Evolutionary conservation across 176 grass and related monocot species (phyloP).

Genomic region (Avena eriantha): DNA sequence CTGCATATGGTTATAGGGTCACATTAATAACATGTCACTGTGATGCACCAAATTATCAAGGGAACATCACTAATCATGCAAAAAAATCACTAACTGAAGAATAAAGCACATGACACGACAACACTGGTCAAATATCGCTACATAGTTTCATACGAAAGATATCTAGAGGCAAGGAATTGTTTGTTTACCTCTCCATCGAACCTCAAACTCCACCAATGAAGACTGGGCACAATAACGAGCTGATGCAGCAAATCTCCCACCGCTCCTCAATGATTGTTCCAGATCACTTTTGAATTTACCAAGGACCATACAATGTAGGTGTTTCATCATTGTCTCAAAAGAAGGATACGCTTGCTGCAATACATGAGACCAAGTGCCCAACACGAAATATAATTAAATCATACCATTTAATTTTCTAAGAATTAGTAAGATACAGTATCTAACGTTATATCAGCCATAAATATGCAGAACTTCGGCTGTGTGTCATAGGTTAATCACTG

Average conservation of each 20-base stretch:
- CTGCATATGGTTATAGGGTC: neutral
- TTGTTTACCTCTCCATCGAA: constrained; percentile 61
- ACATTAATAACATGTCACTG: neutral
- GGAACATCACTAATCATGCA: constrained; percentile 16
- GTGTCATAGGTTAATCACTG: neutral
- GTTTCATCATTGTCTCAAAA: constrained; percentile 63
- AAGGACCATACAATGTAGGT: constrained; percentile 57
- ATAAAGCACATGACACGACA: neutral
- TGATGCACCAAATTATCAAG: neutral
- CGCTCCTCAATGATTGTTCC: constrained; percentile 56
- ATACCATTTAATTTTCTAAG: constrained; percentile 4
- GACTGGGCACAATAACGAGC: constrained; percentile 57
- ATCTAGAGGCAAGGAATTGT: neutral
- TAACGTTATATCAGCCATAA: constrained; percentile 13
- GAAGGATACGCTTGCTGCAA: constrained; percentile 65
- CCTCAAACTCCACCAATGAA: constrained; percentile 65
- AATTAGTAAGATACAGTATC: neutral
- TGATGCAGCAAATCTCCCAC: constrained; percentile 62
- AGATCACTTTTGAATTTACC: constrained; percentile 84
- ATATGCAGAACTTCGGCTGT: no score
- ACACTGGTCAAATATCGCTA: neutral
- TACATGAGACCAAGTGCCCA: constrained; percentile 33
- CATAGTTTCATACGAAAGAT: neutral
- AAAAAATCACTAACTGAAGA: constrained; percentile 6
- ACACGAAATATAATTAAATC: constrained; percentile 7